Conservation (phyloP, 1,139 yeast genomes). For the Saccharomyces hybrid region DNA sequence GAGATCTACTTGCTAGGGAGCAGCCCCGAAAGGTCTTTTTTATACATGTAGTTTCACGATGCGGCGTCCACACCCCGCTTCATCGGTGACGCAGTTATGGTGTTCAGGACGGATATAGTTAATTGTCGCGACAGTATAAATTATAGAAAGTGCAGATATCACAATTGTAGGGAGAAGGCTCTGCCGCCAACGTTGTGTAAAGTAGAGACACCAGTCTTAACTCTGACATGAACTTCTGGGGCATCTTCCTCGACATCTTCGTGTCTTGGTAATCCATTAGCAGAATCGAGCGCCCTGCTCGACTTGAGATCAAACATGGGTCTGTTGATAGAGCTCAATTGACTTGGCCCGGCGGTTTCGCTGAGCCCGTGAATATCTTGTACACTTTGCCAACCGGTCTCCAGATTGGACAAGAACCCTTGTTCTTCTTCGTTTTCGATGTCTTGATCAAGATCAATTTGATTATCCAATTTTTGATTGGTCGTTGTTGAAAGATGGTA, state of each 20-base stretch:
- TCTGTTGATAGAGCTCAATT: slow-evolving; percentile 2
- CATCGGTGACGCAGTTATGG: neutral
- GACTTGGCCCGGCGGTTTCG: neutral
- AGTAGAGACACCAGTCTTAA: slow-evolving; percentile 38
- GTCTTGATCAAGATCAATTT: neutral
- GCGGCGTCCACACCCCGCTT: slow-evolving; percentile 1
- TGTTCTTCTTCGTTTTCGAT: slow-evolving; percentile 5
- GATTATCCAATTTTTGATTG: neutral
- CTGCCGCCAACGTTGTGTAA: slow-evolving; percentile 41
- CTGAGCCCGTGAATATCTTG: slow-evolving; percentile 27
- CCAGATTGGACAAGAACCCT: slow-evolving; percentile 13
- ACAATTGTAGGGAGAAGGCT: slow-evolving; percentile 33
- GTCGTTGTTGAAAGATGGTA: neutral
- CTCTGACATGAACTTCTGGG: slow-evolving; percentile 36
- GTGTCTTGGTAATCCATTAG: slow-evolving; percentile 4
- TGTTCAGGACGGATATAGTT: neutral
- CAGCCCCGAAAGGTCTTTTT: neutral
- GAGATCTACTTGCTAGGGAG: neutral
- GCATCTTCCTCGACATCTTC: slow-evolving; percentile 13
- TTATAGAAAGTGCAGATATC: slow-evolving; percentile 4
- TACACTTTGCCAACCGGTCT: slow-evolving; percentile 31
- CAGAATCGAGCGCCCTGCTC: slow-evolving; percentile 13
- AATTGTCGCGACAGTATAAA: neutral
- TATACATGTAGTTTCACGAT: neutral
- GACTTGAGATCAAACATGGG: slow-evolving; percentile 13